Evolutionary conservation across 148 eudicot species (phyloP).

Genomic region (Diospyros lotus): DNA sequence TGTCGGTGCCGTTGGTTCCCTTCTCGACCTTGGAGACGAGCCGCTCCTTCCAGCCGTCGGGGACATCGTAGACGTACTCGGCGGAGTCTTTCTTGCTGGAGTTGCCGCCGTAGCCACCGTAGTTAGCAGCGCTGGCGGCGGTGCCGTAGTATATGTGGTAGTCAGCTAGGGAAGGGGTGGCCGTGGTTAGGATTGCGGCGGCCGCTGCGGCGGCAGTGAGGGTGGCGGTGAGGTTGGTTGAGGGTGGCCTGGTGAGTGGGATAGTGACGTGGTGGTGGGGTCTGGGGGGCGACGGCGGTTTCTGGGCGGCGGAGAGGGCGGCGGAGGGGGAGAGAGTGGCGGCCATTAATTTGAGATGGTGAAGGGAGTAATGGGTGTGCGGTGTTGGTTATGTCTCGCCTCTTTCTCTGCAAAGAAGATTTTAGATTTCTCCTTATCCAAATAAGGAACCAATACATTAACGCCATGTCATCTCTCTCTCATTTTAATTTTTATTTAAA

Average conservation of each 20-base stretch:
- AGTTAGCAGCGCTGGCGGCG: conserved; percentile 89
- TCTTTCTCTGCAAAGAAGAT: background rate
- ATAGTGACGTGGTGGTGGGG: conserved; percentile 2
- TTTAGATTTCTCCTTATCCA: conserved; percentile 14
- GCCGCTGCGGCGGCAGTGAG: conserved; percentile 31
- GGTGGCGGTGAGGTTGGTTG: conserved; percentile 43
- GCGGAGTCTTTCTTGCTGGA: conserved; percentile 76
- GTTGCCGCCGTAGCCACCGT: conserved; percentile 92
- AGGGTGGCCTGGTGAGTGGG: conserved; percentile 17
- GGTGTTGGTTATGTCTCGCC: background rate
- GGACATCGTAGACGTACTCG: conserved; percentile 81
- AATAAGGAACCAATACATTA: background rate
- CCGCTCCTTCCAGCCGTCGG: conserved; percentile 85
- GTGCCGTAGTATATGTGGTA: conserved; percentile 69
- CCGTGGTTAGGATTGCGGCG: conserved; percentile 29
- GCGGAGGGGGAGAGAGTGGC: conserved; percentile 25
- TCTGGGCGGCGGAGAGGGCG: conserved; percentile 18
- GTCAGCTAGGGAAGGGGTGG: conserved; percentile 47
- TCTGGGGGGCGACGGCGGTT: conserved; percentile 12
- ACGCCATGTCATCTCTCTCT: background rate
- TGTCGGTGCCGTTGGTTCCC: conserved; percentile 89
- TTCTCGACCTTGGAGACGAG: conserved; percentile 79
- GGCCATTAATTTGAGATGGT: conserved; percentile 18
- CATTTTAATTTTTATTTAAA: no score
- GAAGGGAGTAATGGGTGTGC: background rate